Evolutionary conservation across 2,329 filamentous ascomycete species (phyloP), one percentile per base, ranked within the genome.

Genomic region (Exserohilum turcica): DNA sequence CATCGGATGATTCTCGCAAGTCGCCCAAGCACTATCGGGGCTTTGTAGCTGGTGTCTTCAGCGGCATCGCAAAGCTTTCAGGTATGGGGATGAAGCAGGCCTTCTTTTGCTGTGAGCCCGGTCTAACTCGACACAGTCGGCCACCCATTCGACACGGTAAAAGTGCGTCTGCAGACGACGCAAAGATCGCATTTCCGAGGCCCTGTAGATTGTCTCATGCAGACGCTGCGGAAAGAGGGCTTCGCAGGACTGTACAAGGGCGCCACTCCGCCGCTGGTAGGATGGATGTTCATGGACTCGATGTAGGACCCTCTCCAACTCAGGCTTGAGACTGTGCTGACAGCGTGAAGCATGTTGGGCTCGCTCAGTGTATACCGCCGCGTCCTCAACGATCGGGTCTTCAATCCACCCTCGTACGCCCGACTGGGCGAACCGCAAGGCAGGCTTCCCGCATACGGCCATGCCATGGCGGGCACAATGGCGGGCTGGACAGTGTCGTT

Each of bases 261-360:
- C 66, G 92, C 92, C 9, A 91, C 90, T 24, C 93, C 93, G 50
- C 94, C 94, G 46, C 80, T 97, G 43, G 86, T 97, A 45, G 94
- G 94, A 65, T 97, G 94, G 94, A 96, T 97, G 89, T 91, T 95
- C 69, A 97, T 97, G 93, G 94, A 99, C 78, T 86, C 83, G 48
- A 74, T 88, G 78, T 83, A 74, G 60, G 76, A n/a, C 16, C 59
- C 19, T 28, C 24, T 27, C 9, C 8, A 27, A 13, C 42, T 35
- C 3, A 8, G 10, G 7, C 15, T 15, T 29, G 43, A n/a, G 21
- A 6, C 10, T 38, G 1, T 48, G 35, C 51, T 62, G 45, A 71
- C 43, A 33, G 6, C n/a, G 15, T 21, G 29, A 52, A 75, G 73
- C 54, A 96, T 97, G 92, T 84, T 97, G 29, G 94, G 94, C 36